phyloP scores from a whole-genome alignment of 495 filamentous ascomycete species.

The Bacidia gigantensis region DNA sequence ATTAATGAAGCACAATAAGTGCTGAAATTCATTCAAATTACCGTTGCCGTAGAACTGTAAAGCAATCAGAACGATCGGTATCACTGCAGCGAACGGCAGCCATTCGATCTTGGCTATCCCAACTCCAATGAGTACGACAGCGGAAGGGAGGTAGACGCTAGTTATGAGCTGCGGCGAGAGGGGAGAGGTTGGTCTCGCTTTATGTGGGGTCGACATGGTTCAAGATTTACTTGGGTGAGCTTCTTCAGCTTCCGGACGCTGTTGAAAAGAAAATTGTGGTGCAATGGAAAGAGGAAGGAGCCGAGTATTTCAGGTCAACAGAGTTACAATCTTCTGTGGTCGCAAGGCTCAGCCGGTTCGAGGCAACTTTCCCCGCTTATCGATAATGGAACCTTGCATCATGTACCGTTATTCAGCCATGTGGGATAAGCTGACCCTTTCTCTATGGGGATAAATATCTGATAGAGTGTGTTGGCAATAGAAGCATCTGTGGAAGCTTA shows the following conservation, averaged over 20 bases:
- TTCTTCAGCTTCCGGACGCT: neutral
- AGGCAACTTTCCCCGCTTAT: constrained; percentile 4
- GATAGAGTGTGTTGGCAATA: no score
- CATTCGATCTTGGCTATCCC: constrained; percentile 68
- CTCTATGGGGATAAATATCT: no score
- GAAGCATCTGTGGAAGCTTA: no score
- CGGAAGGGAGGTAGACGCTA: constrained; percentile 76
- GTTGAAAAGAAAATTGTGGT: neutral
- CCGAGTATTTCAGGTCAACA: constrained; percentile 1
- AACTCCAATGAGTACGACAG: constrained; percentile 60
- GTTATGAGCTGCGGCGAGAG: constrained; percentile 45
- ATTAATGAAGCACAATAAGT: no score
- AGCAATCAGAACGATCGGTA: constrained; percentile 39
- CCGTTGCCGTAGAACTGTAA: constrained; percentile 3
- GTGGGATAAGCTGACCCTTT: no score
- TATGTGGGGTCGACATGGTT: constrained; percentile 20
- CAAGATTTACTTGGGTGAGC: neutral
- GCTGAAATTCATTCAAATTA: no score
- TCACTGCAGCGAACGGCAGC: constrained; percentile 52
- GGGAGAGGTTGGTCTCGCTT: constrained; percentile 22
- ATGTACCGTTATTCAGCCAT: no score
- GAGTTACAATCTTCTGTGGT: constrained; percentile 2
- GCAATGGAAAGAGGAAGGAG: neutral
- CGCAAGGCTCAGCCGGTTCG: neutral
- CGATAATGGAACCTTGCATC: constrained; percentile 1